A percentile compares a stretch with the other conserved stretches of the same genome.
Conservation (phyloP, 1,284 basidiomycete species). For the Pseudozyma pruni region DNA sequence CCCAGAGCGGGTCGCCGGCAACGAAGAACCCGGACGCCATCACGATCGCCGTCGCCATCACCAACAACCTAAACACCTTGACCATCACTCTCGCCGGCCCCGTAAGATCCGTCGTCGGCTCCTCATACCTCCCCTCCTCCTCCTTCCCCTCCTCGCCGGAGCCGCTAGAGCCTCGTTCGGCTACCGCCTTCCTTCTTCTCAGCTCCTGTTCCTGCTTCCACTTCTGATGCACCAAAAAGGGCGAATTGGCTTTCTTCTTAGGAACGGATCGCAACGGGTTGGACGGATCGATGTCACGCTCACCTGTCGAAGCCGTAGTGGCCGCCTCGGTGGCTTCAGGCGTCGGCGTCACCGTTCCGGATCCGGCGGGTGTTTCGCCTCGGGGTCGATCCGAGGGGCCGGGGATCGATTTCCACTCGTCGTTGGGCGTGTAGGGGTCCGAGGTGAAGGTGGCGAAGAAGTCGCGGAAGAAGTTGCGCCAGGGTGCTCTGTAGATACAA, state of each 20-base stretch:
- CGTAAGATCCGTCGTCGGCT: conserved; percentile 27
- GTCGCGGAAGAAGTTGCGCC: conserved; percentile 65
- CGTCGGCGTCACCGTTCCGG: conserved; percentile 45
- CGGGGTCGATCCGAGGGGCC: conserved; percentile 46
- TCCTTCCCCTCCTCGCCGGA: conserved; percentile 3
- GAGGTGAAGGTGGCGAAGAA: conserved; percentile 52
- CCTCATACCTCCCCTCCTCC: conserved; percentile 4
- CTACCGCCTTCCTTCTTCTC: conserved; percentile 35
- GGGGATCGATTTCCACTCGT: conserved; percentile 38
- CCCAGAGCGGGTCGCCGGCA: conserved; percentile 62
- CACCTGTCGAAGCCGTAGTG: conserved; percentile 29
- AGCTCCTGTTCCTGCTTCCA: conserved; percentile 57
- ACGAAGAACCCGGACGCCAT: conserved; percentile 49
- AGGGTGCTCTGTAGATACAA: conserved; percentile 48
- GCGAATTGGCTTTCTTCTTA: conserved; percentile 61
- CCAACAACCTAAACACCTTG: conserved; percentile 21
- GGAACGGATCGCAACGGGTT: conserved; percentile 56
- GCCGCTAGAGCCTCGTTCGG: conserved; percentile 29
- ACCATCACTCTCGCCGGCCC: conserved; percentile 13
- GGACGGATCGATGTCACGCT: conserved; percentile 61
- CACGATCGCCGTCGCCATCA: conserved; percentile 41
- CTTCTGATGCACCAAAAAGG: conserved; percentile 60
- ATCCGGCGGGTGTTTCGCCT: conserved; percentile 45
- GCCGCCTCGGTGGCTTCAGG: conserved; percentile 25
- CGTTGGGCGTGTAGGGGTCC: conserved; percentile 42